phyloP scores from a whole-genome alignment of 352 stramenopile species.

The Pythium myriotylum region DNA sequence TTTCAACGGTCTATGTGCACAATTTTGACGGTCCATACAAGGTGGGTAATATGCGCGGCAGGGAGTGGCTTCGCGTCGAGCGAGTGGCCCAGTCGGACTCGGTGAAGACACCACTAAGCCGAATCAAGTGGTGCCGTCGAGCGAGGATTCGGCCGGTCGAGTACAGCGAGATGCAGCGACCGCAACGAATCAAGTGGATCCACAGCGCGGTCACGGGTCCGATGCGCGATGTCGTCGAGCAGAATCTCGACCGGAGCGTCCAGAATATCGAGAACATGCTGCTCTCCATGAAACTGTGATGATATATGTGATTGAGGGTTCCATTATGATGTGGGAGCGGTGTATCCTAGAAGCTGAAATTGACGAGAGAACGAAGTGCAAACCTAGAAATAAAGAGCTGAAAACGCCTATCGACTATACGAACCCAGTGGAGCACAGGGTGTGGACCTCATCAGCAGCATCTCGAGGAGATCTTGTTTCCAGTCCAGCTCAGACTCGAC shows the following conservation, averaged over 20 bases:
- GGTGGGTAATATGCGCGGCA: not conserved
- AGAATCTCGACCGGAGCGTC: not conserved
- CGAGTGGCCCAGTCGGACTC: not conserved
- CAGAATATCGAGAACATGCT: slow-evolving; percentile 18
- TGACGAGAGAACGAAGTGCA: no score
- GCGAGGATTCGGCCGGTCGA: not conserved
- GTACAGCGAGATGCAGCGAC: not conserved
- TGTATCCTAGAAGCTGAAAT: no score
- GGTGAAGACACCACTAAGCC: not conserved
- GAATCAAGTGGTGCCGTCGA: slow-evolving; percentile 9
- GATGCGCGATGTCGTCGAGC: not conserved
- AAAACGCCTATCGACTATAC: no score
- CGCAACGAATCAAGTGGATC: not conserved
- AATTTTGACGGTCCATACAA: not conserved
- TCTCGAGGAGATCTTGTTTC: slow-evolving; percentile 25
- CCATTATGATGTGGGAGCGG: no score
- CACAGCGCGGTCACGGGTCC: not conserved
- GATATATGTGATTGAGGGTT: not conserved
- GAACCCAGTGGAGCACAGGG: not conserved
- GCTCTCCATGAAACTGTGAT: not conserved
- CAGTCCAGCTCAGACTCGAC: slow-evolving; percentile 18
- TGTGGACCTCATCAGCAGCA: slow-evolving; percentile 6
- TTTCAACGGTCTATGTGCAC: no score
- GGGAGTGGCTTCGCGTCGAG: slow-evolving; percentile 10
- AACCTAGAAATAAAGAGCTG: no score